Conservation (phyloP, 1,139 yeast species). For the Pneumocystis murina region DNA sequence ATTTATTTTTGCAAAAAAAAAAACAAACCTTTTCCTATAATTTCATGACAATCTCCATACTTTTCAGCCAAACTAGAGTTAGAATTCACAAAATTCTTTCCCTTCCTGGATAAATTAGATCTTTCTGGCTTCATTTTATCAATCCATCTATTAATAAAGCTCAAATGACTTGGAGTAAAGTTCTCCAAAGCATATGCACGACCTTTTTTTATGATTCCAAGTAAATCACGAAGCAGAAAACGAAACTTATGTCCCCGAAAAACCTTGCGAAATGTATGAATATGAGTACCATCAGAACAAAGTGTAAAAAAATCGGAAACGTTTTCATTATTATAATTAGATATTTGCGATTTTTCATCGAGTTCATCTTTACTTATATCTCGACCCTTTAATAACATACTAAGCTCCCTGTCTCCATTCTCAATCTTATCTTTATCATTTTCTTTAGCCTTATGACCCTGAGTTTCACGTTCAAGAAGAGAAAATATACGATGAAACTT, state of each 20-base stretch:
- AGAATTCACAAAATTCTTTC: constrained; percentile 18
- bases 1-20: background rate
- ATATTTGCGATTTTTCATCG: background rate
- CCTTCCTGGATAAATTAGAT: constrained; percentile 25
- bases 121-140: constrained; percentile 38
- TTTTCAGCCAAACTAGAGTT: constrained; percentile 38
- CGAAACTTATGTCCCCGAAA: constrained; percentile 79
- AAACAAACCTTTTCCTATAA: constrained; percentile 47
- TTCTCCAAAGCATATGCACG: constrained; percentile 26
- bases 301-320: constrained; percentile 30
- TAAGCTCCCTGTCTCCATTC: background rate
- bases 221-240: constrained; percentile 68
- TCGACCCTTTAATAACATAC: background rate
- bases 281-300: constrained; percentile 56
- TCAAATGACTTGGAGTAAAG: constrained; percentile 30
- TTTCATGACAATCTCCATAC: constrained; percentile 67
- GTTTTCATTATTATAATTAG: background rate
- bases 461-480: constrained; percentile 2
- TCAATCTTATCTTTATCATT: background rate
- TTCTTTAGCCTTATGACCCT: background rate
- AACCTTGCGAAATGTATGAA: constrained; percentile 60
- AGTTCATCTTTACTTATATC: background rate
- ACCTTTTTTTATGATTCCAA: constrained; percentile 29
- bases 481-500: constrained; percentile 13
- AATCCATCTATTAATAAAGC: constrained; percentile 71